Evolutionary conservation across 345 rosid species (phyloP).

Genomic region (Dipteronia dyeriana): DNA sequence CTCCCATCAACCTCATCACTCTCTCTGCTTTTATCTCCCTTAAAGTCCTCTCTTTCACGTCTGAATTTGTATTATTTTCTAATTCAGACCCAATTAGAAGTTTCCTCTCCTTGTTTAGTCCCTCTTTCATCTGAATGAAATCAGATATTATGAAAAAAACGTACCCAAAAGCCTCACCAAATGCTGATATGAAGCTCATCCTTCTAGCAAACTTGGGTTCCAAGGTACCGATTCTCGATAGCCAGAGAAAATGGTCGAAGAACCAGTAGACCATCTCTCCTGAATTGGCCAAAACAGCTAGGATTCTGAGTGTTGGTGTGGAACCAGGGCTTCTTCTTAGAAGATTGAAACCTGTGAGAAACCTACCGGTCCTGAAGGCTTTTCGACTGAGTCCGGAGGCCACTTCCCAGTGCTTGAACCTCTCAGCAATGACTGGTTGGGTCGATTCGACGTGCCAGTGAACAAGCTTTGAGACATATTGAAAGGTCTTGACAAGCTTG

Average conservation of each 20-base stretch:
- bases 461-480: conserved; percentile 90
- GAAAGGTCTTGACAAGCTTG: conserved; percentile 98
- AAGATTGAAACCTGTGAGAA: conserved; percentile 91
- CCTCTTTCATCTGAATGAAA: conserved; percentile 57
- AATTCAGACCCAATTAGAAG: conserved; percentile 23
- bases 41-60: conserved; percentile 32
- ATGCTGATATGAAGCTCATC: conserved; percentile 95
- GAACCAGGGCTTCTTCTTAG: conserved; percentile 72
- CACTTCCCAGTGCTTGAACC: conserved; percentile 91
- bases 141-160: conserved; percentile 73
- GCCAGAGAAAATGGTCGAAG: conserved; percentile 93
- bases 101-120: conserved; percentile 47
- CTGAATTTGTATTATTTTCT: conserved; percentile 25
- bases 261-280: conserved; percentile 98
- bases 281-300: conserved; percentile 75
- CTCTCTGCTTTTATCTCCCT: conserved; percentile 60
- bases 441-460: conserved; percentile 67
- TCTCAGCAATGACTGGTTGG: conserved; percentile 50
- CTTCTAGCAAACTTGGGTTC: conserved; percentile 61
- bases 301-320: conserved; percentile 42
- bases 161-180: conserved; percentile 97
- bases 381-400: conserved; percentile 93
- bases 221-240: conserved; percentile 80
- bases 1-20: conserved; percentile 82
- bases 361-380: conserved; percentile 89